Percentiles rank a stretch among this genome's conserved stretches.
phyloP scores from a whole-genome alignment of 257 asterid species.

The Solanum appendiculatum region DNA sequence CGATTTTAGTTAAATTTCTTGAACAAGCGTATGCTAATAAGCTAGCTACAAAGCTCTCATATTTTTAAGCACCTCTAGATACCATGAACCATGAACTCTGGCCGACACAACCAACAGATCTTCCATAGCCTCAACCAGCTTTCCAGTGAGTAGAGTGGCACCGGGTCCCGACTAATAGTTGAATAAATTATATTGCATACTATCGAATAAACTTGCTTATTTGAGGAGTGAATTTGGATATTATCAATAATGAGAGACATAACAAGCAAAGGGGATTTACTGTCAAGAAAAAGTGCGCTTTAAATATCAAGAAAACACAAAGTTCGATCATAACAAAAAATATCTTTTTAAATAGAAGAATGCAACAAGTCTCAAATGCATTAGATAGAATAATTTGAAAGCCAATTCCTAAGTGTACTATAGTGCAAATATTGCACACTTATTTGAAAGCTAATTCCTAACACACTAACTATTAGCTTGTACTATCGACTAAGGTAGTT shows the following conservation, averaged over 20 bases:
- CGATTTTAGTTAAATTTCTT: not conserved
- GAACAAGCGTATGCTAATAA: not conserved
- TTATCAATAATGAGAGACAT: too few relatives aligned
- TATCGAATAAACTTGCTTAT: too few relatives aligned
- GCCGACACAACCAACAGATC: conserved; percentile 5
- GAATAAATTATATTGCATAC: too few relatives aligned
- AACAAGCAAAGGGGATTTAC: not conserved
- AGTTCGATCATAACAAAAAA: not conserved
- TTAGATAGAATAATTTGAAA: too few relatives aligned
- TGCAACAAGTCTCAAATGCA: too few relatives aligned
- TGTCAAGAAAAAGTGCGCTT: not conserved
- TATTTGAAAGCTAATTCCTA: too few relatives aligned
- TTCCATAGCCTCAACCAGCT: not conserved
- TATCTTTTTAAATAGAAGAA: not conserved
- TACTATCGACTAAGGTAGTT: too few relatives aligned
- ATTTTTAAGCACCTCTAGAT: not conserved
- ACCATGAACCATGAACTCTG: conserved; percentile 7
- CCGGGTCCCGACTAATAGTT: not conserved
- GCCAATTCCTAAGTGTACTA: too few relatives aligned
- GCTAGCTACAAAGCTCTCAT: not conserved
- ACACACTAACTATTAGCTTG: too few relatives aligned
- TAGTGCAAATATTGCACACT: too few relatives aligned
- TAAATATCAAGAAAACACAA: not conserved
- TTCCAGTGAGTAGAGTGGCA: conserved; percentile 4
- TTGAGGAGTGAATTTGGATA: too few relatives aligned